These are phyloP conservation scores for Liriodendron chinense DNA, from an alignment of 164 flowering plant genomes.

Conservation along the genomic window DNA sequence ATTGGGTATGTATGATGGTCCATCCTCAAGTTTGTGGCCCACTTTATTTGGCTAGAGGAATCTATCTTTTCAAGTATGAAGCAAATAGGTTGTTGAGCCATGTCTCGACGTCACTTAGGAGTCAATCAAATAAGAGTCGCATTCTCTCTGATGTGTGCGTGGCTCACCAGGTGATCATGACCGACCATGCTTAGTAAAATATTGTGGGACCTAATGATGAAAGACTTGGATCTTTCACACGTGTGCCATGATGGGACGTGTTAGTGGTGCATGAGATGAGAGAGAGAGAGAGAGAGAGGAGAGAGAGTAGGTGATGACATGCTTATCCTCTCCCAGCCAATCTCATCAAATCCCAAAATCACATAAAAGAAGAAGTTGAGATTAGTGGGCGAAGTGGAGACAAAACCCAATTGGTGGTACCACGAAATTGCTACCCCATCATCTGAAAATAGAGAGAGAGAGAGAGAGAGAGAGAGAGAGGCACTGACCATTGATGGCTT, in stretches of 20 bases:
- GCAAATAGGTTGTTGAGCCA: no score
- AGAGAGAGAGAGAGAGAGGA: background rate
- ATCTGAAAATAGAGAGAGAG: background rate
- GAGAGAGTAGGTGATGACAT: slow-evolving; percentile 20
- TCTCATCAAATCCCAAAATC: slow-evolving; percentile 4
- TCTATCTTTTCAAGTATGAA: no score
- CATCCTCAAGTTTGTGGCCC: no score
- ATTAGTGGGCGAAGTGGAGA: background rate
- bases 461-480: background rate
- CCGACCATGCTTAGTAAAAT: no score
- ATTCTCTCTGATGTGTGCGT: no score
- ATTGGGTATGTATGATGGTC: no score
- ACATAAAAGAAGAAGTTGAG: background rate
- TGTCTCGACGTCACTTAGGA: no score
- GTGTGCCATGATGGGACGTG: background rate
- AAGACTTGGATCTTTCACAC: background rate
- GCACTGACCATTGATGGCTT: background rate
- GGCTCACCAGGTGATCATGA: no score
- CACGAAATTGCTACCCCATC: slow-evolving; percentile 1
- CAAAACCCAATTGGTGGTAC: slow-evolving; percentile 14
- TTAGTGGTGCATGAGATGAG: background rate
- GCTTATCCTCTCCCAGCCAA: slow-evolving; percentile 43
- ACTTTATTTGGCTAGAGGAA: no score
- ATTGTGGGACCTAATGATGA: background rate
- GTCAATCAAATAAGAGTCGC: no score